Evolutionary conservation across 805 yeast species (phyloP), one percentile per base, ranked within the genome.

Genomic region (Lipomyces yamanashiensis): DNA sequence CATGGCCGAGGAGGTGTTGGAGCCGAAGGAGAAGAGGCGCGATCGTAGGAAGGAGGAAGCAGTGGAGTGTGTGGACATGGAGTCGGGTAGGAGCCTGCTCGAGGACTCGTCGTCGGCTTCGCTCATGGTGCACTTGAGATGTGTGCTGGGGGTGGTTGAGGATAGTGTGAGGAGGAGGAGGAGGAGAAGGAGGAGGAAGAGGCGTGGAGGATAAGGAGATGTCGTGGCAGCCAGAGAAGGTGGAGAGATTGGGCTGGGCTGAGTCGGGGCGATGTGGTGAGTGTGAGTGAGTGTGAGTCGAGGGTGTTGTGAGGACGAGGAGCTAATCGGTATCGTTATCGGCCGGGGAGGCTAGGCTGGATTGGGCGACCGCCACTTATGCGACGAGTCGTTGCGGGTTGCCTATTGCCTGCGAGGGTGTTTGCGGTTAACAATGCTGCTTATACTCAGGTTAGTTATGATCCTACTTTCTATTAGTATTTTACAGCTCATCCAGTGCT

Each of bases 11-110:
- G 28, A 28, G 34, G 37, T 23, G 54, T 15, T 28, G 15, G 66
- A 51, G 49, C 61, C 58, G 56, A 64, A 62, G 51, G 68, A 61
- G 49, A 62, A 56, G 52, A 64, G 37, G 39, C 66, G 63, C 10
- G 54, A 19, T 55, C 68, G 65, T 54, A 64, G 52, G 63, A 54
- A 63, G n/a, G 60, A 49, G 19, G 66, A 57, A 13, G 59, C 1
- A 12, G 62, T 36, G 13, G 66, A 64, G 41, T 58, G 61, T 19
- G 62, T 21, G 39, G 67, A 64, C 21, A 43, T 59, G 13, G 64
- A 41, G 49, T 64, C 67, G 15, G 65, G 54, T 23, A 47, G 43
- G 44, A 62, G 59, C 34, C 59, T 44, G 34, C 41, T 37, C 41
- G 54, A 21, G 19, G 63, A 36, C 40, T 58, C 60, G 36, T 63